Base-by-base conservation (phyloP, 2,329 filamentous ascomycete genomes). In the Hypoxylon rubiginosum region DNA sequence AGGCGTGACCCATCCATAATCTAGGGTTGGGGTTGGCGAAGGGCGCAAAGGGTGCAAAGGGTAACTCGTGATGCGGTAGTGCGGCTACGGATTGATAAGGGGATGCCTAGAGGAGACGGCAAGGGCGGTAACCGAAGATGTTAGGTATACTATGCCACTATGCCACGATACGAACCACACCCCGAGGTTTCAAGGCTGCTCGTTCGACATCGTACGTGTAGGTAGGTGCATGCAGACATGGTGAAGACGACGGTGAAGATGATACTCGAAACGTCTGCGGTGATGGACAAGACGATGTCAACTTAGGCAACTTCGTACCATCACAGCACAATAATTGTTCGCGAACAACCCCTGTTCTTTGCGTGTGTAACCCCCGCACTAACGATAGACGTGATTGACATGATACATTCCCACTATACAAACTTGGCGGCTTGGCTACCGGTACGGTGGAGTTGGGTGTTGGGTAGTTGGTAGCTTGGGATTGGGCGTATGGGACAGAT, bases 191-290 rank as follows among this genome's bases (percentile, higher is more conserved):
- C 3, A 45, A 26, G 17, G 45, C 24, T 36, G 59, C 55, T 69
- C 67, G 64, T 69, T 64, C 54, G 64, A 69, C 51, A 62, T 69
- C 64, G 66, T 69, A 69, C 64, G 66, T 69, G 56, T n/a, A n/a
- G n/a, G n/a, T n/a, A n/a, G n/a, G n/a, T n/a, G n/a, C n/a, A n/a
- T n/a, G n/a, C n/a, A n/a, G 28, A 28, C 24, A 41, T 34, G 24
- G 58, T 41, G 49, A n/a, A n/a, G n/a, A n/a, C n/a, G 46, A 49
- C 41, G 28, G 58, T 48, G 50, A 28, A 53, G 54, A 50, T 11
- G 28, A 30, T 17, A 15, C 30, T 62, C 26, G 11, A 53, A 28
- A 13, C 46, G 21, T 51, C 36, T 5, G 21, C 21, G 51, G n/a
- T 6, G 41, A 26, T 48, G 50, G 36, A 26, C 41, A 9, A 10